These are phyloP conservation scores for Benincasa hispida DNA, from an alignment of 306 rosid genomes.

Conservation along the genomic window DNA sequence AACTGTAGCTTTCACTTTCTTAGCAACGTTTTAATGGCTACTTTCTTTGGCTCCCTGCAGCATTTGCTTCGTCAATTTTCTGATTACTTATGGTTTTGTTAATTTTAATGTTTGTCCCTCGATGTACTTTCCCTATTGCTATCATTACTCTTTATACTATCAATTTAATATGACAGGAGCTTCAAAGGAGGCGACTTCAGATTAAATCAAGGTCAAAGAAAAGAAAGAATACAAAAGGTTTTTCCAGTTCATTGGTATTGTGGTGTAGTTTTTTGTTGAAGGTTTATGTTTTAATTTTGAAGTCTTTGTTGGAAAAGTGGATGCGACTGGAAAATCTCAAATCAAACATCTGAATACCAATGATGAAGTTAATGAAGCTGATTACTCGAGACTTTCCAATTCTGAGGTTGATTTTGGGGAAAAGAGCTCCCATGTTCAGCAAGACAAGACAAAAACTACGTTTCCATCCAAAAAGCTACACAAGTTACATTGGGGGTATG, in stretches of 20 bases:
- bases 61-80: neutral
- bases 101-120: neutral
- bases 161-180: conserved; percentile 3
- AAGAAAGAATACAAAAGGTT: neutral
- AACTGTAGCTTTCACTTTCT: neutral
- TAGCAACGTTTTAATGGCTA: neutral
- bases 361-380: neutral
- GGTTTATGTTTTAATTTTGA: neutral
- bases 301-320: neutral
- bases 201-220: conserved; percentile 4
- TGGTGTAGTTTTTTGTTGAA: neutral
- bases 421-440: neutral
- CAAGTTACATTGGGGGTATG: conserved; percentile 12
- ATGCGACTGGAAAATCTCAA: neutral
- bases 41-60: neutral
- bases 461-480: conserved; percentile 2
- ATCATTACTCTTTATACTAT: neutral
- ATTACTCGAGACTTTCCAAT: neutral
- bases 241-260: neutral
- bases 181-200: conserved; percentile 3
- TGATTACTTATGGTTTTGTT: neutral
- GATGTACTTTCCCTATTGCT: neutral
- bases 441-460: neutral
- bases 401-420: neutral
- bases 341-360: neutral